A percentile compares a stretch with the other conserved stretches of the same genome.
Conservation (phyloP, 1,139 yeast genomes). For the Pichia sp. region DNA sequence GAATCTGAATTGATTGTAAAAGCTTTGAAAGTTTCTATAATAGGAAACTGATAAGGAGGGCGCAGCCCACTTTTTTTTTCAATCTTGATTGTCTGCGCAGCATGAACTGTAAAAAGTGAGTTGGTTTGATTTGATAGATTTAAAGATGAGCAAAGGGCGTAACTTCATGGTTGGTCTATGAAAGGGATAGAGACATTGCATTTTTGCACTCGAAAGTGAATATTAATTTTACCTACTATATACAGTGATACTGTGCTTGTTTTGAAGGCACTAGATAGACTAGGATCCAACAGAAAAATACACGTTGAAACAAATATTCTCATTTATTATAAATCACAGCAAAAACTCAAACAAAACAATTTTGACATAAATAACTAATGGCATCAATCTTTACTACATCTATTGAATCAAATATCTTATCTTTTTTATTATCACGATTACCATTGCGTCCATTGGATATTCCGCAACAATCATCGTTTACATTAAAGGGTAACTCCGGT, state of each 20-base stretch:
- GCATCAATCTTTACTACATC: conserved; percentile 14
- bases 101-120: not conserved
- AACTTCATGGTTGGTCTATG: too few relatives aligned
- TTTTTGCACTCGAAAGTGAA: not conserved
- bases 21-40: too few relatives aligned
- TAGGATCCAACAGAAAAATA: too few relatives aligned
- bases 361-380: conserved; percentile 3
- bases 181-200: too few relatives aligned
- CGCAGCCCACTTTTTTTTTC: too few relatives aligned
- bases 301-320: too few relatives aligned
- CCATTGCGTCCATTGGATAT: conserved; percentile 16
- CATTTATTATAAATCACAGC: not conserved
- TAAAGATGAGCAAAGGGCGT: not conserved
- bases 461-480: conserved; percentile 13
- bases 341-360: not conserved
- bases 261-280: too few relatives aligned
- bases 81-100: not conserved
- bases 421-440: conserved; percentile 13
- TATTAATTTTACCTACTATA: too few relatives aligned
- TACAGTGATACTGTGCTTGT: too few relatives aligned
- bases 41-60: too few relatives aligned
- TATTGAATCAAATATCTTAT: conserved; percentile 14
- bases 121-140: not conserved
- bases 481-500: conserved; percentile 11
- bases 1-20: too few relatives aligned